These are phyloP conservation scores for Blastocystis sp. DNA, from an alignment of 352 stramenopile species.

Conservation along the genomic window DNA sequence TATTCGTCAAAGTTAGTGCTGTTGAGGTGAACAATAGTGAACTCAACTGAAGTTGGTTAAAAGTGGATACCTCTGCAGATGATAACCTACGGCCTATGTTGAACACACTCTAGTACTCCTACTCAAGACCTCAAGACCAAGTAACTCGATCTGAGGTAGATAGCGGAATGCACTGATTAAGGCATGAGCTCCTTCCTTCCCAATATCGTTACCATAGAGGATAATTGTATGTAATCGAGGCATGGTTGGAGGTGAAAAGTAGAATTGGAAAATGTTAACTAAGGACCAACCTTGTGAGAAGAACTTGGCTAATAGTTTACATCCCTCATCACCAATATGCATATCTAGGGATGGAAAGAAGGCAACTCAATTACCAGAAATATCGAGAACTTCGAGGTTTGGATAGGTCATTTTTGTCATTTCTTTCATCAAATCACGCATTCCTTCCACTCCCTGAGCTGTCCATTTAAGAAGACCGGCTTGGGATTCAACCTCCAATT, in stretches of 20 bases:
- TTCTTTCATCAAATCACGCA: background rate
- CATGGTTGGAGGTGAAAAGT: conserved; percentile 35
- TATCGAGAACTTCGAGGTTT: conserved; percentile 48
- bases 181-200: background rate
- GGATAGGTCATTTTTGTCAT: conserved; percentile 26
- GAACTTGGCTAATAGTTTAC: background rate
- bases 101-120: background rate
- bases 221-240: conserved; percentile 45
- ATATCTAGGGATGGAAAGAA: background rate
- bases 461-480: conserved; percentile 47
- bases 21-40: background rate
- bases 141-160: conserved; percentile 32
- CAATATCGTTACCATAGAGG: conserved; percentile 46
- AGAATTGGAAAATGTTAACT: conserved; percentile 56
- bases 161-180: conserved; percentile 23
- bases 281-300: conserved; percentile 50
- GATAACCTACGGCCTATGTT: conserved; percentile 13
- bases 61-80: background rate
- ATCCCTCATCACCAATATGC: conserved; percentile 44
- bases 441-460: conserved; percentile 2
- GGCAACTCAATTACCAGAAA: background rate
- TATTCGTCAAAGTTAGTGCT: background rate
- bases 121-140: conserved; percentile 37
- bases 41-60: conserved; percentile 14
- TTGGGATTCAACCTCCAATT: conserved; percentile 1